Evolutionary conservation across 108 stramenopile species (phyloP).

Genomic region (Schizochytrium sp.): DNA sequence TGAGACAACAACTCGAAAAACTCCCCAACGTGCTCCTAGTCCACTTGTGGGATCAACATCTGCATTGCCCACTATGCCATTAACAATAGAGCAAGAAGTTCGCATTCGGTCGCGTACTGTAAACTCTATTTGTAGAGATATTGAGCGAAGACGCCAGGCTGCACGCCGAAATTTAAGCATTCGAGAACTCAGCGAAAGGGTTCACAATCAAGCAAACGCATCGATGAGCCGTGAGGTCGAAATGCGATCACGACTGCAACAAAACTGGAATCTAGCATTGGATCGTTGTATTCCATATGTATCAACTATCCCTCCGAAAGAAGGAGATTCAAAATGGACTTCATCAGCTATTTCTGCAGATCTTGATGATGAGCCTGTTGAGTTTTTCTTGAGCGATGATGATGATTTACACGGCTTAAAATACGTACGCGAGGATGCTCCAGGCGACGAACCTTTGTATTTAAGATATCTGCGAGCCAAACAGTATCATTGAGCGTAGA

Average conservation of each 20-base stretch:
- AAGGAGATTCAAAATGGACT: too few relatives aligned
- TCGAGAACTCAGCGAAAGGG: background rate
- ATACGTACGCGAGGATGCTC: background rate
- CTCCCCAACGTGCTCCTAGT: too few relatives aligned
- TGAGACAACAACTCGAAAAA: too few relatives aligned
- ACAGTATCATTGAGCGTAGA: background rate
- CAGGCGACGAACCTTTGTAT: background rate
- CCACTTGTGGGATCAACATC: too few relatives aligned
- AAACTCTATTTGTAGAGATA: conserved; percentile 32
- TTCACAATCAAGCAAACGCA: background rate
- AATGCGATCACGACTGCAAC: background rate
- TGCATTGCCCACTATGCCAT: too few relatives aligned
- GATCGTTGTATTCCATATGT: background rate
- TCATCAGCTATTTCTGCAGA: too few relatives aligned
- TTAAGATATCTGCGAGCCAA: background rate
- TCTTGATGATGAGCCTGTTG: background rate
- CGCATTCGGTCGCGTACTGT: conserved; percentile 23
- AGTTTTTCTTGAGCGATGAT: background rate
- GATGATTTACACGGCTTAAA: background rate
- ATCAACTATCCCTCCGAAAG: too few relatives aligned
- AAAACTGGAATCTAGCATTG: conserved; percentile 3
- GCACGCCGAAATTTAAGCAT: background rate
- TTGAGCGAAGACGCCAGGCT: conserved; percentile 27
- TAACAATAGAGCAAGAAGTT: conserved; percentile 22
- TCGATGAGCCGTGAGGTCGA: conserved; percentile 4